phyloP scores from a whole-genome alignment of 2,329 filamentous ascomycete genomes.

The Penicillium sclerotiorum region DNA sequence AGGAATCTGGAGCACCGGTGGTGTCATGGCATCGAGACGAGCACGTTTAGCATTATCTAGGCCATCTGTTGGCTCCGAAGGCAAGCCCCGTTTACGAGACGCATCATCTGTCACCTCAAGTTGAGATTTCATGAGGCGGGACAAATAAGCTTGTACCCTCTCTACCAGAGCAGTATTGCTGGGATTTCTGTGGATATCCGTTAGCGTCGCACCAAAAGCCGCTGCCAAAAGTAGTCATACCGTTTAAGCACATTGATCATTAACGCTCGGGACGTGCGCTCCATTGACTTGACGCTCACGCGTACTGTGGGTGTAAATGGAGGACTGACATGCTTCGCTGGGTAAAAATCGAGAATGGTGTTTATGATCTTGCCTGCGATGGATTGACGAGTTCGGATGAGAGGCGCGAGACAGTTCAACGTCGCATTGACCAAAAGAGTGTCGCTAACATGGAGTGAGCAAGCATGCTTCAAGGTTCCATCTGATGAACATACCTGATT shows the following conservation, averaged over 20 bases:
- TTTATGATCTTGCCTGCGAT: slow-evolving; percentile 84
- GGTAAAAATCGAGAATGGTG: slow-evolving; percentile 87
- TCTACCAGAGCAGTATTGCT: slow-evolving; percentile 72
- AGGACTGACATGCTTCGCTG: slow-evolving; percentile 75
- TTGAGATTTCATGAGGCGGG: slow-evolving; percentile 76
- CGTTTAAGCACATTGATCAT: slow-evolving; percentile 80
- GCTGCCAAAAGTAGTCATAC: too few relatives aligned
- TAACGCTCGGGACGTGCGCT: slow-evolving; percentile 84
- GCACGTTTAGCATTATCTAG: slow-evolving; percentile 81
- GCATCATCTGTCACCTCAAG: slow-evolving; percentile 78
- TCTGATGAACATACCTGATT: slow-evolving; percentile 61
- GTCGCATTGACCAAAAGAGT: slow-evolving; percentile 87
- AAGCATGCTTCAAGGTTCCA: not conserved
- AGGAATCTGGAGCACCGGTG: slow-evolving; percentile 59
- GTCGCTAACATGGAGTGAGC: slow-evolving; percentile 61
- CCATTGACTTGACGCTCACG: slow-evolving; percentile 88
- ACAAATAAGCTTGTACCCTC: slow-evolving; percentile 84
- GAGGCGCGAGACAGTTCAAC: slow-evolving; percentile 79
- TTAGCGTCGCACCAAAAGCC: slow-evolving; percentile 24
- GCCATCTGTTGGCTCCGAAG: slow-evolving; percentile 70
- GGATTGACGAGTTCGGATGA: slow-evolving; percentile 79
- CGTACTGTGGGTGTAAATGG: slow-evolving; percentile 77
- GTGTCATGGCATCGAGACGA: slow-evolving; percentile 61
- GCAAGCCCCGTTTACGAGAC: slow-evolving; percentile 72
- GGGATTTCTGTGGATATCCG: slow-evolving; percentile 63